Percentiles rank a stretch among this genome's conserved stretches.
These are phyloP conservation scores for Zygosaccharomyces bailii DNA, from an alignment of 805 yeast genomes.

Conservation along the genomic window DNA sequence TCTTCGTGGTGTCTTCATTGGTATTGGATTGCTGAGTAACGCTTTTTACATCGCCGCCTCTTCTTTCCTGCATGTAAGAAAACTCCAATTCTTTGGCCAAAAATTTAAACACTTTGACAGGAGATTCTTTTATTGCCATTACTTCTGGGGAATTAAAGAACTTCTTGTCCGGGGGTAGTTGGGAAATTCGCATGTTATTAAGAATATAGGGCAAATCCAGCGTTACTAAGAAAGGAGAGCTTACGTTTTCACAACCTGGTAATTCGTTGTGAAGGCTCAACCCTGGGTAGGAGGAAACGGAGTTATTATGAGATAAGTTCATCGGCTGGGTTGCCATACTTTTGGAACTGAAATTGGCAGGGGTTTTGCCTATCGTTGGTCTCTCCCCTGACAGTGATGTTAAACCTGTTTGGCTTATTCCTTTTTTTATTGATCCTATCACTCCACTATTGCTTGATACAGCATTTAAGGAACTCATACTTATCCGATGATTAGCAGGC, in stretches of 20 bases:
- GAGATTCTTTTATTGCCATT: conserved; percentile 28
- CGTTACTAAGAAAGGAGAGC: conserved; percentile 28
- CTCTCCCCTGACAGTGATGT: conserved; percentile 17
- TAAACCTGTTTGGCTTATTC: conserved; percentile 20
- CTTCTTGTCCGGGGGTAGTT: conserved; percentile 15
- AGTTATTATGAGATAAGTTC: conserved; percentile 12
- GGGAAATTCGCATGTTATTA: conserved; percentile 28
- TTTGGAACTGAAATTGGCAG: conserved; percentile 20
- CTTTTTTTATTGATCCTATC: conserved; percentile 18
- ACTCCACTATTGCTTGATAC: conserved; percentile 8
- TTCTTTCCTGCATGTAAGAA: conserved; percentile 25
- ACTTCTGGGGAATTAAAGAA: conserved; percentile 13
- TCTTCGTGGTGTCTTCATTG: conserved; percentile 21
- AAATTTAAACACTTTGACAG: conserved; percentile 34
- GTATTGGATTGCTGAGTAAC: conserved; percentile 10
- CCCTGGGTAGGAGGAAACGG: conserved; percentile 17
- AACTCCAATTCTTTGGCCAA: conserved; percentile 34
- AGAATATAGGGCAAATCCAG: conserved; percentile 33
- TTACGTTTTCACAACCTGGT: conserved; percentile 9
- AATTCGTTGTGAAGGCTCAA: conserved; percentile 12
- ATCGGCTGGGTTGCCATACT: conserved; percentile 14
- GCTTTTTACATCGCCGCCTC: conserved; percentile 18
- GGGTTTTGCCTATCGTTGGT: conserved; percentile 15
- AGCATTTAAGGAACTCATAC: conserved; percentile 8
- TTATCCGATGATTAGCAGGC: conserved; percentile 9